Conservation (phyloP, 768 basidiomycete genomes). For the Lactarius hengduanensis region DNA sequence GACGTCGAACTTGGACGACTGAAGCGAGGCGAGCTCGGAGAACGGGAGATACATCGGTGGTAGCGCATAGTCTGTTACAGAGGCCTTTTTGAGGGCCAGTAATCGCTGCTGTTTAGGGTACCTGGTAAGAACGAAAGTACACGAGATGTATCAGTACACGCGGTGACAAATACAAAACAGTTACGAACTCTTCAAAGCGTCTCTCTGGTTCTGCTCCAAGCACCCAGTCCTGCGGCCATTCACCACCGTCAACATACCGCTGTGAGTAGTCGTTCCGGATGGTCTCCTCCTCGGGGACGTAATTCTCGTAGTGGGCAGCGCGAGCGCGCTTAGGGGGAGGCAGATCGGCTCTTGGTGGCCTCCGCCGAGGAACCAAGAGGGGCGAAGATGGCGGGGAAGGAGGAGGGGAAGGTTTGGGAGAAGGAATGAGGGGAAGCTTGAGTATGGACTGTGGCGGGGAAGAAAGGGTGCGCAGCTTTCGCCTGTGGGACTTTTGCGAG, state of each 20-base stretch:
- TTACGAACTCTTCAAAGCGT: slow-evolving; percentile 90
- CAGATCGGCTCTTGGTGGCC: slow-evolving; percentile 47
- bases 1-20: slow-evolving; percentile 80
- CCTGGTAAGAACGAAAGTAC: slow-evolving; percentile 42
- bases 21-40: slow-evolving; percentile 53
- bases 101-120: slow-evolving; percentile 93
- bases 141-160: slow-evolving; percentile 9
- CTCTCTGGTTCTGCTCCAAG: slow-evolving; percentile 84
- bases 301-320: slow-evolving; percentile 69
- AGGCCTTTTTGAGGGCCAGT: slow-evolving; percentile 75
- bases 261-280: slow-evolving; percentile 94
- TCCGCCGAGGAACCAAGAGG: slow-evolving; percentile 37
- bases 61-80: slow-evolving; percentile 66
- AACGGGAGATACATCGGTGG: slow-evolving; percentile 72
- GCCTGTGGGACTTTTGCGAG: slow-evolving; percentile 56
- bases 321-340: slow-evolving; percentile 76
- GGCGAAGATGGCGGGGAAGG: slow-evolving; percentile 48
- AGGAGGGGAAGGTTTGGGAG: slow-evolving; percentile 49
- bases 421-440: slow-evolving; percentile 30
- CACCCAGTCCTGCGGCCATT: slow-evolving; percentile 94
- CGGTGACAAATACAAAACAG: background rate
- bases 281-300: slow-evolving; percentile 92
- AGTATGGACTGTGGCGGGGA: slow-evolving; percentile 45
- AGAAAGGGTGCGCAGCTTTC: slow-evolving; percentile 53
- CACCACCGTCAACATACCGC: slow-evolving; percentile 85